phyloP scores from a whole-genome alignment of 2,329 filamentous ascomycete species.

The Coniochaeta sp. region DNA sequence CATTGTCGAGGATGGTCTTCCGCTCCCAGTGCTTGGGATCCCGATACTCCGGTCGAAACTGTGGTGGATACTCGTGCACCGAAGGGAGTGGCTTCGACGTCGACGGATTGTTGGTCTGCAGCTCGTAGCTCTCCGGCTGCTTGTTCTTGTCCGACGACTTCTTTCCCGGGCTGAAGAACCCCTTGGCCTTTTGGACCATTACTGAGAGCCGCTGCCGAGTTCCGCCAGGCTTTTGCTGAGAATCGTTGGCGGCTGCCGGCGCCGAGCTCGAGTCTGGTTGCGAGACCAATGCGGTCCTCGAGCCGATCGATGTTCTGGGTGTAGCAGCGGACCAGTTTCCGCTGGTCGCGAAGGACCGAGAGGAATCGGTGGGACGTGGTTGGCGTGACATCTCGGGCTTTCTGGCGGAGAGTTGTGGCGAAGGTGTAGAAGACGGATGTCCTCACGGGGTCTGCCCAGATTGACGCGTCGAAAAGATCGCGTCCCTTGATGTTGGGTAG shows the following conservation, averaged over 20 bases:
- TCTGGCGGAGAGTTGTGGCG: constrained; percentile 59
- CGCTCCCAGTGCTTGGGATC: too few species aligned
- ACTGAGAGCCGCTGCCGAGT: not conserved
- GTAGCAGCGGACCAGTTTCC: constrained; percentile 64
- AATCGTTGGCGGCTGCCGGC: constrained; percentile 56
- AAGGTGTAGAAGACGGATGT: constrained; percentile 70
- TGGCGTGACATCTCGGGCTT: constrained; percentile 54
- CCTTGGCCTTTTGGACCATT: not conserved
- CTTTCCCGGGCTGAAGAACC: not conserved
- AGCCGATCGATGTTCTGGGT: constrained; percentile 72
- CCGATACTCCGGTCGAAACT: too few species aligned
- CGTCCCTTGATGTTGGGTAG: constrained; percentile 61
- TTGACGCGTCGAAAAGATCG: constrained; percentile 63
- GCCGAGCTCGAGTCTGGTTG: constrained; percentile 53
- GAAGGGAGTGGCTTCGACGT: too few species aligned
- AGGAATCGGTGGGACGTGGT: constrained; percentile 65
- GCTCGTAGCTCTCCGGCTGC: not conserved
- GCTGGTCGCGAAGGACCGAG: constrained; percentile 56
- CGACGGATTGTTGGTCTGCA: too few species aligned
- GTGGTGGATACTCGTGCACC: too few species aligned
- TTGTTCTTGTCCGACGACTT: not conserved
- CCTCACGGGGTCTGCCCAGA: constrained; percentile 61
- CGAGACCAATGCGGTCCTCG: constrained; percentile 62
- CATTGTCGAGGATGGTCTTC: too few species aligned
- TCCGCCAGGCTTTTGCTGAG: constrained; percentile 24